Conservation (phyloP, 2,329 filamentous ascomycete genomes). For the Alternaria sp. region DNA sequence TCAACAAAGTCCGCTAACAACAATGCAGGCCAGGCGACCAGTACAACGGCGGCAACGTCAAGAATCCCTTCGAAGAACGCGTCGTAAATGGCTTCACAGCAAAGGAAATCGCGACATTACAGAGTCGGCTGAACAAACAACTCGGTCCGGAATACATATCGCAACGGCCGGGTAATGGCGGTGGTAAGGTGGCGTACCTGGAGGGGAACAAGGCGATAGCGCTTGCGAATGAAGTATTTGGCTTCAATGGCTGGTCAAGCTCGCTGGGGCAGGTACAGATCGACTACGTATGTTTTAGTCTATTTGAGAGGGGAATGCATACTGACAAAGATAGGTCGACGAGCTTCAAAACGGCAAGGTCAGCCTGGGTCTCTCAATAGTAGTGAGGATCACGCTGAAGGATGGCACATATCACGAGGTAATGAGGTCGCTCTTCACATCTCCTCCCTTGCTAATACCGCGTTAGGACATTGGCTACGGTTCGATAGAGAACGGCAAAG, state of each 20-base stretch:
- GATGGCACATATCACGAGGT: conserved; percentile 96
- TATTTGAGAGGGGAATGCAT: neutral
- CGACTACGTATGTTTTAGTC: conserved; percentile 72
- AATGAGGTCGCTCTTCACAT: neutral
- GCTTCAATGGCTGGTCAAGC: conserved; percentile 97
- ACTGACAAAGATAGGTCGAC: conserved; percentile 64
- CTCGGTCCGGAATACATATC: conserved; percentile 97
- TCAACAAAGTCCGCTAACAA: conserved; percentile 20
- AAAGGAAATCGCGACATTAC: conserved; percentile 86
- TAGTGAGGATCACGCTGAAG: conserved; percentile 85
- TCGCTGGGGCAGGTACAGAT: conserved; percentile 94
- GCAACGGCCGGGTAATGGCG: conserved; percentile 79
- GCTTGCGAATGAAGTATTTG: conserved; percentile 92
- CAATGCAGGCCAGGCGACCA: conserved; percentile 46
- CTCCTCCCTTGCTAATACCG: conserved; percentile 10
- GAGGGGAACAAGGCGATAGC: conserved; percentile 97
- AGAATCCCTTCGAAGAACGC: conserved; percentile 84
- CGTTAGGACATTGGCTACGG: conserved; percentile 89
- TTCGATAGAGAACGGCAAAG: conserved; percentile 93
- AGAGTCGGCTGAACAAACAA: conserved; percentile 87
- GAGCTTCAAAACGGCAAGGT: conserved; percentile 82
- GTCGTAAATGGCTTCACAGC: conserved; percentile 83
- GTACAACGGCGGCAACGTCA: conserved; percentile 45
- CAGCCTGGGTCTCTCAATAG: conserved; percentile 85
- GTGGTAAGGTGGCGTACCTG: conserved; percentile 89